phyloP scores from a whole-genome alignment of 176 grass and related monocot genomes.

The Carex kokanica region DNA sequence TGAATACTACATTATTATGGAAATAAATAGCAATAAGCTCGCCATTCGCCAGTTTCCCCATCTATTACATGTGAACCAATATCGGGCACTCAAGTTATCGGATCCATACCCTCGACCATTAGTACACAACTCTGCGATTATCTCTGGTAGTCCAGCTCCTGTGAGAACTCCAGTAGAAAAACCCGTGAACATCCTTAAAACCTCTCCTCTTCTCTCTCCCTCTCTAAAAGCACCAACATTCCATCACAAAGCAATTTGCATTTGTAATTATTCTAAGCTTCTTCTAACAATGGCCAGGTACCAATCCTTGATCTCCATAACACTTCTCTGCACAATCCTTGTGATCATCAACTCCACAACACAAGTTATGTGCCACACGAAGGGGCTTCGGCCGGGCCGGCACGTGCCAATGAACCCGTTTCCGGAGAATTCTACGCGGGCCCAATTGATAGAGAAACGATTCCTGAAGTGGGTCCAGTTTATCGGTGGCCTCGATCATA shows the following conservation, averaged over 20 bases:
- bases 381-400: constrained; percentile 38
- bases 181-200: constrained; percentile 37
- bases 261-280: background rate
- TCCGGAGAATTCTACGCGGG: constrained; percentile 47
- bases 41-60: no score
- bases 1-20: no score
- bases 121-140: constrained; percentile 1
- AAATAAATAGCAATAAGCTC: no score
- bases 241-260: background rate
- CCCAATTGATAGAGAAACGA: constrained; percentile 50
- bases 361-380: constrained; percentile 41
- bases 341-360: background rate
- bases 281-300: constrained; percentile 23
- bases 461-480: constrained; percentile 79
- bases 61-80: background rate
- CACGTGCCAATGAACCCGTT: constrained; percentile 32
- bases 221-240: background rate
- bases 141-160: constrained; percentile 5
- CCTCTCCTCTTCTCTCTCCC: background rate
- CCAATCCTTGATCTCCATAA: constrained; percentile 17
- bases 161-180: constrained; percentile 9
- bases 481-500: constrained; percentile 53
- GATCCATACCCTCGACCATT: background rate
- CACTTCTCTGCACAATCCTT: constrained; percentile 18
- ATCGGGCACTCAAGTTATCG: background rate